Conservation (phyloP, 805 yeast species). For the Candida tammaniensis region DNA sequence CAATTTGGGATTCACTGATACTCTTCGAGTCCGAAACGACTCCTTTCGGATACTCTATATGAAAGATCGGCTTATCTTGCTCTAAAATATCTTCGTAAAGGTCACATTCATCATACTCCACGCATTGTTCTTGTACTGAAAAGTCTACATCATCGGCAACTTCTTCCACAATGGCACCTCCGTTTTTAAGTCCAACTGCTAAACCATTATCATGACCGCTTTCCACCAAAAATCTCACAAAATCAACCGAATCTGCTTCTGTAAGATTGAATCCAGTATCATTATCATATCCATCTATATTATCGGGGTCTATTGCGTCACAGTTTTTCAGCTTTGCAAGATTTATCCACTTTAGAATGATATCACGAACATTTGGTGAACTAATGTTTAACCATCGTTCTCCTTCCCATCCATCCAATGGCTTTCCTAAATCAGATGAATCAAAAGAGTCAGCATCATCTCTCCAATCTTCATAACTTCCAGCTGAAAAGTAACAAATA, state of each 20-base stretch:
- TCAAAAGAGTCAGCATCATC: conserved; percentile 18
- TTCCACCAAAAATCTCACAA: conserved; percentile 18
- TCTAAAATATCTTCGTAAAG: conserved; percentile 14
- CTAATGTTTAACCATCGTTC: conserved; percentile 23
- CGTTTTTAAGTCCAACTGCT: conserved; percentile 24
- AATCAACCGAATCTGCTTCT: conserved; percentile 19
- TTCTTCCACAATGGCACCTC: conserved; percentile 17
- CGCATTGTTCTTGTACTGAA: conserved; percentile 26
- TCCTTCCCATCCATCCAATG: conserved; percentile 25
- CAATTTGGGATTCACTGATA: conserved; percentile 2
- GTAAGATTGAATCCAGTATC: conserved; percentile 24
- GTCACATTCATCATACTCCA: conserved; percentile 22
- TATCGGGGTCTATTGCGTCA: conserved; percentile 29
- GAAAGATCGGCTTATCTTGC: conserved; percentile 20
- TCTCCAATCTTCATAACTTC: conserved; percentile 28
- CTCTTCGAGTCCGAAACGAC: conserved; percentile 7
- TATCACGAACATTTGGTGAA: conserved; percentile 17
- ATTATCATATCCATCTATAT: conserved; percentile 26
- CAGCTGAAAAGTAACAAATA: conserved; percentile 30
- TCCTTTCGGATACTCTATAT: conserved; percentile 25
- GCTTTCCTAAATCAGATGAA: conserved; percentile 19
- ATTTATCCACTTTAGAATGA: conserved; percentile 19
- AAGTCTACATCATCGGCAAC: conserved; percentile 19
- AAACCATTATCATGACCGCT: conserved; percentile 17
- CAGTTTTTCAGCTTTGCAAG: conserved; percentile 20